phyloP scores from a whole-genome alignment of 441 rosid species.

The Bocquillonia castaneifolia region DNA sequence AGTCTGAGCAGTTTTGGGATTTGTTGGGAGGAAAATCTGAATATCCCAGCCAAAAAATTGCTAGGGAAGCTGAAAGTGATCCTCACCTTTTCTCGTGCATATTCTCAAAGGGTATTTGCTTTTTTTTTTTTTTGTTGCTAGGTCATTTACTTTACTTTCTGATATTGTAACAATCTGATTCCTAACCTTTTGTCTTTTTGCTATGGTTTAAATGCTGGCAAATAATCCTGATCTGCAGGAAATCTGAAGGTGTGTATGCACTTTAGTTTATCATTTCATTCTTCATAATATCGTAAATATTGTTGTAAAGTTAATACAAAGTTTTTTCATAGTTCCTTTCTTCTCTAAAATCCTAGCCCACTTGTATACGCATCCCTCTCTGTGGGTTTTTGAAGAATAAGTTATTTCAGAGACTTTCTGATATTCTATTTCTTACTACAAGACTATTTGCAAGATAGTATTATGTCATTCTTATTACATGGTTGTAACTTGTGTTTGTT shows the following conservation, averaged over 20 bases:
- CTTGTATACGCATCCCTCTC: slow-evolving; percentile 38
- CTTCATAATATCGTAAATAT: neutral
- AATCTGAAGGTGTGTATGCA: slow-evolving; percentile 58
- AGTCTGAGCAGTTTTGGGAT: slow-evolving; percentile 91
- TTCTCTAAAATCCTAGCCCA: too few species aligned
- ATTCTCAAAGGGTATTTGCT: slow-evolving; percentile 56
- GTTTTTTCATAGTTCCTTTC: too few species aligned
- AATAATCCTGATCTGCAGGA: slow-evolving; percentile 45
- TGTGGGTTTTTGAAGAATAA: slow-evolving; percentile 1
- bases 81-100: slow-evolving; percentile 89
- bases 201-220: slow-evolving; percentile 25
- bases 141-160: slow-evolving; percentile 13
- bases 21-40: slow-evolving; percentile 82
- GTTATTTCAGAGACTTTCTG: neutral
- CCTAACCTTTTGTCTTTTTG: slow-evolving; percentile 19
- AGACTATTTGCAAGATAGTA: neutral
- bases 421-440: neutral
- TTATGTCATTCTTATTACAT: neutral
- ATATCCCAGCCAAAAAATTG: slow-evolving; percentile 69
- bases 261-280: slow-evolving; percentile 10
- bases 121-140: neutral
- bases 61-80: slow-evolving; percentile 71
- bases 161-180: slow-evolving; percentile 11
- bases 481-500: slow-evolving; percentile 33
- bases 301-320: slow-evolving; percentile 11